phyloP scores from a whole-genome alignment of 805 yeast genomes.

The Ogataea chonburiensis region DNA sequence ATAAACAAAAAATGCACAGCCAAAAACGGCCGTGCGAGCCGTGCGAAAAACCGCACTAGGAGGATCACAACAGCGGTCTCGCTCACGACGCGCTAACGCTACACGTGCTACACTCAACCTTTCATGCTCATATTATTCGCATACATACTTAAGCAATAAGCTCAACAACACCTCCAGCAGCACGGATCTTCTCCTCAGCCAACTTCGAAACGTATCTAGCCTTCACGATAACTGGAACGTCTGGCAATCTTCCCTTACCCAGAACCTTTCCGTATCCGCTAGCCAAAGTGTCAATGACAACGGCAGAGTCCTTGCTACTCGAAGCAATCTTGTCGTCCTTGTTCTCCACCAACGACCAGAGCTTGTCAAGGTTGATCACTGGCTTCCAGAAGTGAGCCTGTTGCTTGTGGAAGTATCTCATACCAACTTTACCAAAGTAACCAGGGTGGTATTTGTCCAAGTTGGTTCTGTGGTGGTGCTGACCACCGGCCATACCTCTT shows the following conservation, averaged over 20 bases:
- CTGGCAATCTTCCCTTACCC: slow-evolving; percentile 98
- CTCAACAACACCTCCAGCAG: slow-evolving; percentile 99
- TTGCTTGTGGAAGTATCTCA: slow-evolving; percentile 99
- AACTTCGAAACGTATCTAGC: slow-evolving; percentile 99
- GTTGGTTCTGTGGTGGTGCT: slow-evolving; percentile 99
- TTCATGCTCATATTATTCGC: slow-evolving; percentile 14
- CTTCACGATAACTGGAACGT: slow-evolving; percentile 97
- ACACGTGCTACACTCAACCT: not conserved
- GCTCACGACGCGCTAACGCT: not conserved
- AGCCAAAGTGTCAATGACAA: slow-evolving; percentile 99
- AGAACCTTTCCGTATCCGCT: slow-evolving; percentile 99
- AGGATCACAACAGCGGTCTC: too few species aligned
- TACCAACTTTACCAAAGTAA: slow-evolving; percentile 99
- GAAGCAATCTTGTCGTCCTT: slow-evolving; percentile 90
- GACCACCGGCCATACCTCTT: slow-evolving; percentile 99
- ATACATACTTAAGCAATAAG: slow-evolving; percentile 77
- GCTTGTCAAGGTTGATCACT: slow-evolving; percentile 95
- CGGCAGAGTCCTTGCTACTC: slow-evolving; percentile 86
- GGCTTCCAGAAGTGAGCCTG: slow-evolving; percentile 96
- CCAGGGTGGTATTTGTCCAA: slow-evolving; percentile 99
- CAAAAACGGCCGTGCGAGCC: too few species aligned
- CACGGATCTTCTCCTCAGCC: slow-evolving; percentile 99
- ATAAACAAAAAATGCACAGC: too few species aligned
- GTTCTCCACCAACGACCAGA: slow-evolving; percentile 96
- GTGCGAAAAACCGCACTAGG: too few species aligned